These are phyloP conservation scores for Monosporascus sp. DNA, from an alignment of 2,329 filamentous ascomycete genomes.

Conservation along the genomic window DNA sequence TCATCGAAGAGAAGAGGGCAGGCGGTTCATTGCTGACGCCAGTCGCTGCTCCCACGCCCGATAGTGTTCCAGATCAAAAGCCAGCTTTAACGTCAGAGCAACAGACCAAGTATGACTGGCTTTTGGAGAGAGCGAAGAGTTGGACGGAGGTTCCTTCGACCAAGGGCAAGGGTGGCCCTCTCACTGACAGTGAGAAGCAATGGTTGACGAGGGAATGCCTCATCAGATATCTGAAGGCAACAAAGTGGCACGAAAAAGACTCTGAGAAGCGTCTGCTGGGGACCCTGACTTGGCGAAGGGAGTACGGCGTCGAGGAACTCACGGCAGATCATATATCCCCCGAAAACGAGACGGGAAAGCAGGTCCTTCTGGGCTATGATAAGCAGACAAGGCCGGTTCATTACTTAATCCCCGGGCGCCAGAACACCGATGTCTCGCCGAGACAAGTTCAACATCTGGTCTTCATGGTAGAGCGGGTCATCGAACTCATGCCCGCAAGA, in stretches of 20 bases:
- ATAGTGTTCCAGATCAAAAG: slow-evolving; percentile 50
- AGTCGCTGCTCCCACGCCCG: slow-evolving; percentile 50
- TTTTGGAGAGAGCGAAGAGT: slow-evolving; percentile 63
- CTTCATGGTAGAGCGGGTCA: slow-evolving; percentile 87
- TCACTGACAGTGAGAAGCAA: slow-evolving; percentile 76
- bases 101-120: slow-evolving; percentile 70
- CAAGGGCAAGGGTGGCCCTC: slow-evolving; percentile 53
- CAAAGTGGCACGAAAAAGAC: slow-evolving; percentile 78
- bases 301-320: slow-evolving; percentile 76
- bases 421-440: slow-evolving; percentile 85
- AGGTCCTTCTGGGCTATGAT: slow-evolving; percentile 84
- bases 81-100: slow-evolving; percentile 69
- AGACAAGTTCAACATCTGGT: slow-evolving; percentile 90
- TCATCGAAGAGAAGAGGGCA: slow-evolving; percentile 17
- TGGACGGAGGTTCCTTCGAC: slow-evolving; percentile 63
- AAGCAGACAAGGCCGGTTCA: slow-evolving; percentile 79
- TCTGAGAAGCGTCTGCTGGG: slow-evolving; percentile 73
- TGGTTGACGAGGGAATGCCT: slow-evolving; percentile 92
- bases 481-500: slow-evolving; percentile 80
- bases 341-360: slow-evolving; percentile 96
- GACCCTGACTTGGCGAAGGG: slow-evolving; percentile 82
- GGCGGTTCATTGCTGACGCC: slow-evolving; percentile 42
- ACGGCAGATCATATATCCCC: slow-evolving; percentile 83
- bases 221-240: slow-evolving; percentile 85
- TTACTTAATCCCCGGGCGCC: slow-evolving; percentile 81